Conservation (phyloP, 1,139 yeast species). For the Scheffersomyces lignicola region DNA sequence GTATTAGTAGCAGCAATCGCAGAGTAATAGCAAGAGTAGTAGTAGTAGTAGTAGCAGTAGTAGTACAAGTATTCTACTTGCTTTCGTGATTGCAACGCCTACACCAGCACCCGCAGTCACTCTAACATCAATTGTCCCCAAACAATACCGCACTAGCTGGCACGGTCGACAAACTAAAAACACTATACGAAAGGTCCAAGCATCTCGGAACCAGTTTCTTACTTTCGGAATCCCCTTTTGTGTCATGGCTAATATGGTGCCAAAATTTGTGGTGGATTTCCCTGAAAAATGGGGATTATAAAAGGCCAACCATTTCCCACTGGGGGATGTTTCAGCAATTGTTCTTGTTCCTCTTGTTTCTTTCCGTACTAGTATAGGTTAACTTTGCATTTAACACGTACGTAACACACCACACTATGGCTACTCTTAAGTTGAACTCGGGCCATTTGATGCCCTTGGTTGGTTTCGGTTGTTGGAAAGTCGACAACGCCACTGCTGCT, state of each 20-base stretch:
- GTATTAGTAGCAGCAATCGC: too few relatives aligned
- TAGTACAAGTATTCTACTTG: too few relatives aligned
- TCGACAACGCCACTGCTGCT: slow-evolving; percentile 55
- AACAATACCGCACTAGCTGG: too few relatives aligned
- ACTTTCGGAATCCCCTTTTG: not conserved
- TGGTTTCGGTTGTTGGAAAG: slow-evolving; percentile 72
- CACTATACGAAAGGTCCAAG: slow-evolving; percentile 3
- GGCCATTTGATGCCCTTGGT: slow-evolving; percentile 63
- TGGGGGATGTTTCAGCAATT: too few relatives aligned
- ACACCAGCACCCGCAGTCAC: too few relatives aligned
- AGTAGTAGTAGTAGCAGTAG: too few relatives aligned
- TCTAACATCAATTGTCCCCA: too few relatives aligned
- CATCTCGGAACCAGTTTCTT: slow-evolving; percentile 3
- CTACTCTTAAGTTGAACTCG: slow-evolving; percentile 51
- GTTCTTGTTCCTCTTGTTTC: not conserved
- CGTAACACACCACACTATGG: too few relatives aligned
- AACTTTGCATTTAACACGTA: too few relatives aligned
- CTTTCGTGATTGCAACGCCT: too few relatives aligned
- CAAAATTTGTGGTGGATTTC: not conserved
- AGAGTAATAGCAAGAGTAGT: too few relatives aligned
- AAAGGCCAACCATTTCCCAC: slow-evolving; percentile 1
- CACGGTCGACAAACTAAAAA: too few relatives aligned
- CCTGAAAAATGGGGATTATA: slow-evolving; percentile 2
- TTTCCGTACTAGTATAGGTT: not conserved
- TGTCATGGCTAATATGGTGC: not conserved